Evolutionary conservation across 371 early-diverging fungal species (phyloP).

Genomic region (Rozella allomycis): DNA sequence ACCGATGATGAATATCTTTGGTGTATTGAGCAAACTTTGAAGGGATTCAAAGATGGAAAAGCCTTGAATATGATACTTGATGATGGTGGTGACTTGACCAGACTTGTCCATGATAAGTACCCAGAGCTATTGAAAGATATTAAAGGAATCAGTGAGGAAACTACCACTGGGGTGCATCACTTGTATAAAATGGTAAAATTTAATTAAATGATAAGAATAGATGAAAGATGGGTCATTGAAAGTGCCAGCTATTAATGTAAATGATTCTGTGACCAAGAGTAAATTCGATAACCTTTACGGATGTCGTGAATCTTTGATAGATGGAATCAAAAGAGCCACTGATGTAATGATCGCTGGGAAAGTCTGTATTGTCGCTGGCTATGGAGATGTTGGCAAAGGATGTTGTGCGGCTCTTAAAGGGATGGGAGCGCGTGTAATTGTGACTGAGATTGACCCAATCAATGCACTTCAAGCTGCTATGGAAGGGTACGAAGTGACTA

Average conservation of each 20-base stretch:
- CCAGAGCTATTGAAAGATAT: constrained; percentile 49
- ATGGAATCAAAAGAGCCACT: constrained; percentile 98
- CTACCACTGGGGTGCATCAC: constrained; percentile 98
- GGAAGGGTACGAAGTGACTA: constrained; percentile 97
- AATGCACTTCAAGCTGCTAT: constrained; percentile 96
- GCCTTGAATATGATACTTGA: constrained; percentile 95
- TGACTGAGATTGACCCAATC: constrained; percentile 97
- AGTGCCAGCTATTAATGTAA: constrained; percentile 97
- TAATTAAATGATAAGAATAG: too few species aligned
- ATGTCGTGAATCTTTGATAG: constrained; percentile 96
- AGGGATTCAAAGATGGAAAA: constrained; percentile 76
- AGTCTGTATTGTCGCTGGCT: constrained; percentile 93
- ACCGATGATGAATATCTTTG: constrained; percentile 93
- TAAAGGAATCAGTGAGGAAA: constrained; percentile 93
- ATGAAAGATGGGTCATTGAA: constrained; percentile 51
- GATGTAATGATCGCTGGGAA: constrained; percentile 99
- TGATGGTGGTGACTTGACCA: constrained; percentile 96
- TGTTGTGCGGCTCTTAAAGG: constrained; percentile 94
- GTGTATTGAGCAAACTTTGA: constrained; percentile 91
- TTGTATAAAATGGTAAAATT: constrained; percentile 91
- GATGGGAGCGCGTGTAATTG: constrained; percentile 93
- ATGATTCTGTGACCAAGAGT: constrained; percentile 98
- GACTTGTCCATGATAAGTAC: constrained; percentile 87
- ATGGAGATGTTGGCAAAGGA: constrained; percentile 99
- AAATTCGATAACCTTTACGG: constrained; percentile 99